Evolutionary conservation across 768 basidiomycete genomes (phyloP).

Genomic region (Mycena albidolilacea): DNA sequence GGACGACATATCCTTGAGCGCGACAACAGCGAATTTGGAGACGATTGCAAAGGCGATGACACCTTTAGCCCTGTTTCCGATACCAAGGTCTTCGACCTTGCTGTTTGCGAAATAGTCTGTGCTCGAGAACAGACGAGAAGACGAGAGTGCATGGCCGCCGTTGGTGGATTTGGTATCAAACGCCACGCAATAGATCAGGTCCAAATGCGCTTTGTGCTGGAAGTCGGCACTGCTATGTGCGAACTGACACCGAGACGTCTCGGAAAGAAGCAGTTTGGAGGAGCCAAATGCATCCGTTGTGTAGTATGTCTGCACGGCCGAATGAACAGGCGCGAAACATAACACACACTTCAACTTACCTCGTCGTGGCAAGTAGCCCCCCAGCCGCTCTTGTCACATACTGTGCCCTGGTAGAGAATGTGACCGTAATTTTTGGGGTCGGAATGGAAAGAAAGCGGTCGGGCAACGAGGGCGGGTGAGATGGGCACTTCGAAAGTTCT

Average conservation of each 20-base stretch:
- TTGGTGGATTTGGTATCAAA: constrained; percentile 73
- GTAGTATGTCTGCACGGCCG: constrained; percentile 80
- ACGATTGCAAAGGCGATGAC: constrained; percentile 96
- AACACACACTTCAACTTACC: constrained; percentile 57
- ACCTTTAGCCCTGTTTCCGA: constrained; percentile 87
- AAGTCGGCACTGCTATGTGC: constrained; percentile 91
- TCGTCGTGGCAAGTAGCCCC: constrained; percentile 77
- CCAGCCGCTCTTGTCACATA: constrained; percentile 72
- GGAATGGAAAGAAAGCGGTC: constrained; percentile 91
- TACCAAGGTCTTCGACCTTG: constrained; percentile 88
- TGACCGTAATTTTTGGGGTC: constrained; percentile 77
- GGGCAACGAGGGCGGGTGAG: constrained; percentile 68
- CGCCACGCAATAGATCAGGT: constrained; percentile 92
- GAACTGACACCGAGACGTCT: constrained; percentile 88
- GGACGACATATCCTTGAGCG: constrained; percentile 78
- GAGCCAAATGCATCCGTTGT: constrained; percentile 88
- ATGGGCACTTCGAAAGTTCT: constrained; percentile 79
- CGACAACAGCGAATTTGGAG: constrained; percentile 93
- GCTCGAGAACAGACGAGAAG: constrained; percentile 84
- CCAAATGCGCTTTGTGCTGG: constrained; percentile 78
- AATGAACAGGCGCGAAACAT: constrained; percentile 13
- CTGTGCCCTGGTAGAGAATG: constrained; percentile 85
- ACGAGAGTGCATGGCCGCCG: constrained; percentile 66
- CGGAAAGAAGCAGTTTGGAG: constrained; percentile 70
- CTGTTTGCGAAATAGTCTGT: constrained; percentile 86